Evolutionary conservation across 768 basidiomycete genomes (phyloP).

Genomic region (Lentinula sp.): DNA sequence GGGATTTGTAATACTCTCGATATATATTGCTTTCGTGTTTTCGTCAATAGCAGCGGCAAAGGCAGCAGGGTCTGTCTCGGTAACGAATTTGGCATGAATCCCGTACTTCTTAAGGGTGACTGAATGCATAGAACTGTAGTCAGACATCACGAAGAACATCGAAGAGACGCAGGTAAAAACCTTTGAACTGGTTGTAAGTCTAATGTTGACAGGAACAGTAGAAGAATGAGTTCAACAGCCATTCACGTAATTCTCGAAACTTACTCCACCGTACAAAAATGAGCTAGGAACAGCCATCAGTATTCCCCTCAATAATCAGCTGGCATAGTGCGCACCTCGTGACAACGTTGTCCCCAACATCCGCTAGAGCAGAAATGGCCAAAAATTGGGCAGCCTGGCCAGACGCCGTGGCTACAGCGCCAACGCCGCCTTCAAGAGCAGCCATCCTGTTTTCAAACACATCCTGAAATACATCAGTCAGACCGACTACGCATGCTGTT

Average conservation of each 20-base stretch:
- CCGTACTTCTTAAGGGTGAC: slow-evolving; percentile 52
- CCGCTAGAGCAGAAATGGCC: slow-evolving; percentile 46
- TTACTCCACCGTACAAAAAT: slow-evolving; percentile 54
- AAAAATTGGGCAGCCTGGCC: slow-evolving; percentile 63
- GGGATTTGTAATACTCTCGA: slow-evolving; percentile 61
- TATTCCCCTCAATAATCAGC: not conserved
- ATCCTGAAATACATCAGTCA: slow-evolving; percentile 25
- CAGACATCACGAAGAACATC: not conserved
- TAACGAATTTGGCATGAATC: slow-evolving; percentile 50
- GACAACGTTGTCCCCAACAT: slow-evolving; percentile 60
- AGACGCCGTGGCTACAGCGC: slow-evolving; percentile 46
- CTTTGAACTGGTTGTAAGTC: slow-evolving; percentile 66
- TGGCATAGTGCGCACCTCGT: slow-evolving; percentile 33
- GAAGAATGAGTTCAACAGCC: not conserved
- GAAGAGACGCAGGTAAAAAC: slow-evolving; percentile 17
- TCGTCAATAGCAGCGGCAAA: slow-evolving; percentile 52
- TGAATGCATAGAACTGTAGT: slow-evolving; percentile 11
- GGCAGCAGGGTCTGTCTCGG: slow-evolving; percentile 35
- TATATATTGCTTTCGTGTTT: slow-evolving; percentile 52
- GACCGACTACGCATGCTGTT: not conserved
- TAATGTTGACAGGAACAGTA: slow-evolving; percentile 10
- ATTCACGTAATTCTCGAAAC: slow-evolving; percentile 10
- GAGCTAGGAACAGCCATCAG: slow-evolving; percentile 25
- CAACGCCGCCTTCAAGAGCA: slow-evolving; percentile 47
- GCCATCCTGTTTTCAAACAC: slow-evolving; percentile 53